Conservation (phyloP, 306 rosid genomes). For the Vigna reflexopilosa region DNA sequence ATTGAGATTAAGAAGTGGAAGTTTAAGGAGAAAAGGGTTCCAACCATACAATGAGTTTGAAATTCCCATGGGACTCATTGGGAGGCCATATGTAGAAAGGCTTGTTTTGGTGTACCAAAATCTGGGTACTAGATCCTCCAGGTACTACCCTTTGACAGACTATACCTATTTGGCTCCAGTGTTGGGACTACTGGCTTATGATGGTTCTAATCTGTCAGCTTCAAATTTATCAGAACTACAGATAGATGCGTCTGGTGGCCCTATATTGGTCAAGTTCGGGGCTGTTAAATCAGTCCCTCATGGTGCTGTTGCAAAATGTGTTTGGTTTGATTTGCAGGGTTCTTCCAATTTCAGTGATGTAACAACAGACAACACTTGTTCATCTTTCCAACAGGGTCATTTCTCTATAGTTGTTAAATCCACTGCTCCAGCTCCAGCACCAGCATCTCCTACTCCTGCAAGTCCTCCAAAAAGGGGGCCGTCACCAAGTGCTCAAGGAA, state of each 20-base stretch:
- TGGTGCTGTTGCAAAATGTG: constrained; percentile 67
- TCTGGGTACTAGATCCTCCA: constrained; percentile 67
- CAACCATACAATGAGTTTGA: constrained; percentile 65
- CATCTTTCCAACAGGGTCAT: constrained; percentile 73
- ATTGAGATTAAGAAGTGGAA: constrained; percentile 84
- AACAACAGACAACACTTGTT: constrained; percentile 60
- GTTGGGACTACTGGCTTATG: constrained; percentile 82
- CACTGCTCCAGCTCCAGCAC: constrained; percentile 52
- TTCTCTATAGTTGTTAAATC: constrained; percentile 79
- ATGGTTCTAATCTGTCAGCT: constrained; percentile 70
- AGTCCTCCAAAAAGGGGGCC: constrained; percentile 40
- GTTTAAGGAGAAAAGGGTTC: constrained; percentile 77
- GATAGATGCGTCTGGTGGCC: constrained; percentile 52
- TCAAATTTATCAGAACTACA: constrained; percentile 55
- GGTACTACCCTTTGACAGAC: constrained; percentile 67
- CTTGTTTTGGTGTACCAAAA: constrained; percentile 92
- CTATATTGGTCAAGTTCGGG: constrained; percentile 65
- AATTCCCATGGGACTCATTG: constrained; percentile 62
- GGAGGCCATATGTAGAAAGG: constrained; percentile 75
- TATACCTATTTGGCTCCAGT: constrained; percentile 81
- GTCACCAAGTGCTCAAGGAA: constrained; percentile 35
- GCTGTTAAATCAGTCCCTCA: constrained; percentile 56
- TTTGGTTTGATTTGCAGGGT: constrained; percentile 68
- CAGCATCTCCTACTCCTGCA: constrained; percentile 39
- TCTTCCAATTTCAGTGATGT: constrained; percentile 62